A percentile compares a stretch with the other conserved stretches of the same genome.
Conservation (phyloP, 768 basidiomycete genomes). For the Suillus weaverae region DNA sequence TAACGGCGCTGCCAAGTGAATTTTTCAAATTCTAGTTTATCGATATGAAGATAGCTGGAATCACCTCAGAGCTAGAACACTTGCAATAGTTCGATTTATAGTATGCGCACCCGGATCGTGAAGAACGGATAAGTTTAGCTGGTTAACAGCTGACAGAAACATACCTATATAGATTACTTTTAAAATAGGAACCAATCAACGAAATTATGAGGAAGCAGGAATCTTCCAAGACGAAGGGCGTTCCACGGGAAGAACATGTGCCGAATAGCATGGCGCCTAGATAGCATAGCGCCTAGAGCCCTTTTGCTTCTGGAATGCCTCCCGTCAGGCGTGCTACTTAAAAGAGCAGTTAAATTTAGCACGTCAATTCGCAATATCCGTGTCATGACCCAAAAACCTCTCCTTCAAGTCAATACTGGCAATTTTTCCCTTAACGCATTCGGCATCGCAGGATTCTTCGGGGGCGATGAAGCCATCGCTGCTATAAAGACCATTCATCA, state of each 20-base stretch:
- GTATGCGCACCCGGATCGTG: background rate
- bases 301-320: background rate
- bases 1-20: too few species aligned
- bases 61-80: too few species aligned
- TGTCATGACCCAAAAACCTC: background rate
- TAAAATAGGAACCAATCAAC: background rate
- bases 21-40: too few species aligned
- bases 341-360: background rate
- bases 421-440: slow-evolving; percentile 25
- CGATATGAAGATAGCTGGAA: background rate
- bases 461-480: slow-evolving; percentile 32
- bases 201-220: background rate
- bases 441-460: slow-evolving; percentile 35
- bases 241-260: background rate
- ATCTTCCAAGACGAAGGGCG: background rate
- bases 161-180: background rate
- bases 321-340: background rate
- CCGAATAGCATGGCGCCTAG: background rate
- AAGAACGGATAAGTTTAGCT: background rate
- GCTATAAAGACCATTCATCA: slow-evolving; percentile 31
- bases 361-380: background rate
- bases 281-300: too few species aligned
- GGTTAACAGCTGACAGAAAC: background rate
- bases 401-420: slow-evolving; percentile 11
- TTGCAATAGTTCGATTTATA: too few species aligned